Evolutionary conservation across 1,284 basidiomycete species (phyloP).

Genomic region (Cutaneotrichosporon dermatis): DNA sequence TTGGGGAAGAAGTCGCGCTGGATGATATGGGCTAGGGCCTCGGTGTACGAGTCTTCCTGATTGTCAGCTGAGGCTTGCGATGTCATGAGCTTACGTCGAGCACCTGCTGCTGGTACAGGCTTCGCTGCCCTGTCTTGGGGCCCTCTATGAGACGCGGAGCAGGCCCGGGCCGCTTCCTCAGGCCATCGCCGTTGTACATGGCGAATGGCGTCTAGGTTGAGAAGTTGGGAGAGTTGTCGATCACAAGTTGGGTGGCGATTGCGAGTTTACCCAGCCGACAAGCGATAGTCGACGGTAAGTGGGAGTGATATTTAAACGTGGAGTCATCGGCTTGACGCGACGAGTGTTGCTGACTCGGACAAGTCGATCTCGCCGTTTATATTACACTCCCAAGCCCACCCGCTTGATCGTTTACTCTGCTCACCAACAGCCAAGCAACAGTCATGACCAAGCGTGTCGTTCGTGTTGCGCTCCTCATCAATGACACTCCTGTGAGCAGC

Average conservation of each 20-base stretch:
- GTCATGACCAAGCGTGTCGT: conserved; percentile 29
- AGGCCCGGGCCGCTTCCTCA: conserved; percentile 34
- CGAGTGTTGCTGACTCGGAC: background rate
- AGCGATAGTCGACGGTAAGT: background rate
- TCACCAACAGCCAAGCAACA: background rate
- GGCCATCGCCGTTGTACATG: conserved; percentile 18
- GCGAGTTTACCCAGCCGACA: background rate
- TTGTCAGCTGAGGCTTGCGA: conserved; percentile 11
- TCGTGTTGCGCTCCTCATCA: conserved; percentile 45
- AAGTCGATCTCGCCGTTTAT: too few species aligned
- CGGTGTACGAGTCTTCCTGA: conserved; percentile 86
- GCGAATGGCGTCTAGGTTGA: too few species aligned
- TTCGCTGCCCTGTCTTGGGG: conserved; percentile 33
- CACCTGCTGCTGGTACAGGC: conserved; percentile 42
- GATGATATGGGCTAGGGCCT: conserved; percentile 87
- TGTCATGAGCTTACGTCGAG: conserved; percentile 32
- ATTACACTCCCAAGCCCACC: too few species aligned
- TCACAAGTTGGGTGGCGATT: conserved; percentile 4
- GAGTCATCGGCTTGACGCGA: background rate
- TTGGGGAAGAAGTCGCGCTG: conserved; percentile 96
- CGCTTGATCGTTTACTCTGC: too few species aligned
- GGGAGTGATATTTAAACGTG: background rate
- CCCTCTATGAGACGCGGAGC: conserved; percentile 30
- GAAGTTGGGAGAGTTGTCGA: too few species aligned
- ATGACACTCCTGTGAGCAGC: conserved; percentile 45